Evolutionary conservation across 2,329 filamentous ascomycete genomes (phyloP).

Genomic region (Arthrobotrys sphaeroides): DNA sequence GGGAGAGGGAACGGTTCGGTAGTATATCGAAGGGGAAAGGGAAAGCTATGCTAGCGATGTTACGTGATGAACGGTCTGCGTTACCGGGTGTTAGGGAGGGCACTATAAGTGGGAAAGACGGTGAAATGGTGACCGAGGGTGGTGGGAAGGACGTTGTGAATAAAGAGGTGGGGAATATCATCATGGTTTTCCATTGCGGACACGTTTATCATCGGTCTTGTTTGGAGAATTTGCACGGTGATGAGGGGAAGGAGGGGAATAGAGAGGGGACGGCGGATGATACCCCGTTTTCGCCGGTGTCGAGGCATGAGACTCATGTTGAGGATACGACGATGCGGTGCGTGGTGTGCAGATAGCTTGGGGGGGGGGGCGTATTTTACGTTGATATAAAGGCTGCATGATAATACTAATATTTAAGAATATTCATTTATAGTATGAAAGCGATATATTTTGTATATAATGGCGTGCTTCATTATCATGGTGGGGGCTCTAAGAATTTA

Average conservation of each 20-base stretch:
- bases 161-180: conserved; percentile 34
- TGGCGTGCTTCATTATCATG: not conserved
- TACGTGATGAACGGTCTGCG: conserved; percentile 3
- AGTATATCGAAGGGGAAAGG: conserved; percentile 62
- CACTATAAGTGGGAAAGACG: conserved; percentile 11
- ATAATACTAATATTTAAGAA: conserved; percentile 9
- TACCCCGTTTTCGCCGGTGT: conserved; percentile 33
- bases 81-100: not conserved
- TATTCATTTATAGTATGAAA: not conserved
- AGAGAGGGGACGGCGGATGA: conserved; percentile 16
- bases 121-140: not conserved
- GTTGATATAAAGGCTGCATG: not conserved
- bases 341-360: conserved; percentile 44
- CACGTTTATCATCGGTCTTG: conserved; percentile 57
- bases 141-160: not conserved
- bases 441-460: conserved; percentile 11
- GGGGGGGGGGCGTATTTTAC: not conserved
- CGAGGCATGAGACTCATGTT: conserved; percentile 38
- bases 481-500: not conserved
- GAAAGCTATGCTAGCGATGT: conserved; percentile 55
- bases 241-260: conserved; percentile 16
- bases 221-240: conserved; percentile 55
- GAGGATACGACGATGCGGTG: conserved; percentile 40
- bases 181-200: conserved; percentile 57
- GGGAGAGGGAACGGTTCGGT: conserved; percentile 62